Evolutionary conservation across 1,139 yeast genomes (phyloP), one percentile per base, ranked within the genome.

Genomic region (Blastobotrys malaysiensis): DNA sequence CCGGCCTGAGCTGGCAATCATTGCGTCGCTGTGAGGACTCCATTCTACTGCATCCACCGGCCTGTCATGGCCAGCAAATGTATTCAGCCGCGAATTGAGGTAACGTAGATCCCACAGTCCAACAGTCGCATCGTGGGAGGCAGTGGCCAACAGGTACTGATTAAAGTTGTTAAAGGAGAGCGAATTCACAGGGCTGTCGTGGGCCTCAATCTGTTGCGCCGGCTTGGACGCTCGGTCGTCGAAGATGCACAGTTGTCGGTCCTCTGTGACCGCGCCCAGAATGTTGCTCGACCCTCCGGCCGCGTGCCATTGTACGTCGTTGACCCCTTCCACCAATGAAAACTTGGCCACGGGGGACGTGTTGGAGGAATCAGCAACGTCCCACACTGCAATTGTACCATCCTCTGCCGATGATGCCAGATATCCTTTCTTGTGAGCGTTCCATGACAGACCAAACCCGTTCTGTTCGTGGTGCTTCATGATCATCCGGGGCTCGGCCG

Each of bases 201-300:
- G 79, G 1, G 68, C 59, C 6, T 61, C 60, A 68, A 68, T 36
- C 65, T 64, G 53, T 43, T 54, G 53, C 16, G 46, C 52, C 11
- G 56, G 53, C 31, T 51, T 39, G 18, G 31, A 24, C 4, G 47
- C 47, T 9, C 43, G n/a, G 21, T 56, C 49, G 65, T 90, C 97
- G 63, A 81, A 86, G 46, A 90, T 72, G 54, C 82, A 82, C 45
- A 90, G 75, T 3, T 82, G 75, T 56, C 78, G 79, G 65, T 87
- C 95, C 67, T 88, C 95, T 7, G 90, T 78, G 9, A 81, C 91
- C 2, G 90, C 82, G 0, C 85, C 95, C 66, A 88, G 83, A 27
- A 86, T 62, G 2, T 74, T 70, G 46, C 75, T 69, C 50, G 66
- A 63, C 49, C 70, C 67, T 3, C 39, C 39, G 3, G 39, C 39